Conservation (phyloP, 2,329 filamentous ascomycete species). For the Phialophora expanda region DNA sequence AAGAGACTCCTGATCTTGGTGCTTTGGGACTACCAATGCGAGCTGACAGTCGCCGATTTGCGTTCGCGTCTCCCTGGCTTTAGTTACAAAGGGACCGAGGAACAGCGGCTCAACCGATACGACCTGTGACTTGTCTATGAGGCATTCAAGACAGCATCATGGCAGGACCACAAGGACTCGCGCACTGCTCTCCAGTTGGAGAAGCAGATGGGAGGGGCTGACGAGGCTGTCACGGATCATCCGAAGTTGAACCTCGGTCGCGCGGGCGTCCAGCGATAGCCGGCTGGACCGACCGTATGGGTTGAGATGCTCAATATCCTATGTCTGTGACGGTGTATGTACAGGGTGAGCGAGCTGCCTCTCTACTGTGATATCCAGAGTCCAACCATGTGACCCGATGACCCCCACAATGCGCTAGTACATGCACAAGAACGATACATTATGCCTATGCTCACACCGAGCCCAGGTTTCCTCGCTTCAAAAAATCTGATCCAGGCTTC, state of each 20-base stretch:
- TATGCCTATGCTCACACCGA: not conserved
- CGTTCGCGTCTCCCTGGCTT: too few relatives aligned
- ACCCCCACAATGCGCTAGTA: not conserved
- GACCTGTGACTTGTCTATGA: not conserved
- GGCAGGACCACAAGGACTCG: not conserved
- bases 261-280: not conserved
- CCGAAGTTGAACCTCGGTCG: constrained; percentile 16
- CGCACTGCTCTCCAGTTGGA: not conserved
- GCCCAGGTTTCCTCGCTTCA: constrained; percentile 2
- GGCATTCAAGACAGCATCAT: not conserved
- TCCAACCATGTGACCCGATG: not conserved
- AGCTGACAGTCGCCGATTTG: not conserved
- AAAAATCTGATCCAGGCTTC: constrained; percentile 29
- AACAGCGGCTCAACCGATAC: not conserved
- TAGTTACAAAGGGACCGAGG: not conserved
- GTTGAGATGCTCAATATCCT: not conserved
- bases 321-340: not conserved
- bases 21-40: too few relatives aligned
- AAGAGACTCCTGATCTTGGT: too few relatives aligned
- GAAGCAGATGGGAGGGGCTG: constrained; percentile 10
- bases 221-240: constrained; percentile 14
- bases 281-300: not conserved
- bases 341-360: not conserved
- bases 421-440: too few relatives aligned
- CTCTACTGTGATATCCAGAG: not conserved